Base-by-base conservation (phyloP, 352 stramenopile species). In the Phytopythium cucurbitacearum region DNA sequence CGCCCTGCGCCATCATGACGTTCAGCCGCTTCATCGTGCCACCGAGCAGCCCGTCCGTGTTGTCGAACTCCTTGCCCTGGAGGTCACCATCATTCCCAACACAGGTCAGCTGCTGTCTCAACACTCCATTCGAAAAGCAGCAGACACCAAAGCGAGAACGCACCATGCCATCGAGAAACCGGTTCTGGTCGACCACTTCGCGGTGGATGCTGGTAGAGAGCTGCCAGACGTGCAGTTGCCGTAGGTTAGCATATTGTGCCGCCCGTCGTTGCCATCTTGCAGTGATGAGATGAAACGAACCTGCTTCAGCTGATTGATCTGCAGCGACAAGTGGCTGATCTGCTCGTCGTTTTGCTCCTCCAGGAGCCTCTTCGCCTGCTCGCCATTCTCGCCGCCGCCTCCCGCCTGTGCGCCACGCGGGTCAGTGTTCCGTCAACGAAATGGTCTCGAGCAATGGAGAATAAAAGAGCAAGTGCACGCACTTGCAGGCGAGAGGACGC, bases 291-390 rank as follows among this genome's bases (percentile, higher is more conserved):
- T 54, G 16, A 7, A 33, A 4, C 59, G 34, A 39, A 95, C 85
- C 76, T 89, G 76, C 59, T 93, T 93, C 36, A 95, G 57, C 58
- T 91, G 76, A 51, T 75, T 87, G 59, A 93, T 92, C 69, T 95
- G 85, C 60, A 93, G 68, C 58, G 82, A 92, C 58, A 95, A 62
- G 56, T 93, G 82, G 60, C 80, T 91, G 51, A 95, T 91, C 58
- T 95, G 80, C 60, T 93, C 83, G 36, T 95, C 83, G 41, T 95
- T 95, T 47, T 95, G 85, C 40, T 93, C 85, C 48, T 95, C 85
- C 35, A 93, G 64, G 35, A 95, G 65, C 36, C 76, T 62, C 55
- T 87, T 85, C 10, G 82, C 83, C 40, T 95, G 85, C 36, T 95
- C 85, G 5, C 74, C 73, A 43, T 78, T 94, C 50, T 90, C 67